Evolutionary conservation across 2,329 filamentous ascomycete genomes (phyloP).

Genomic region (Metarhizium rileyi): DNA sequence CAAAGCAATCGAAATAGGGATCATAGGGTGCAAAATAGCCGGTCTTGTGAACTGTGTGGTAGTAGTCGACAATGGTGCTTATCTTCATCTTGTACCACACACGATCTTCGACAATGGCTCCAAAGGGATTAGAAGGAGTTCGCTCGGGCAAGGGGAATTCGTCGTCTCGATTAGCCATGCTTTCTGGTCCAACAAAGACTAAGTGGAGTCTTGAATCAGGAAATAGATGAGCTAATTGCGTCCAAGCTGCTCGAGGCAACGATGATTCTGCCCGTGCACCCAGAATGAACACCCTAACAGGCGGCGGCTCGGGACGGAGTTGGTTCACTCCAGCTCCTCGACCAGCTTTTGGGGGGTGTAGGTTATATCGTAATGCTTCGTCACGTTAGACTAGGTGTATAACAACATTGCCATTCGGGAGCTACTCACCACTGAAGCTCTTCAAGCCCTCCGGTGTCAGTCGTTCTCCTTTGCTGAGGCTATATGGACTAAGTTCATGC

Average conservation of each 20-base stretch:
- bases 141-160: constrained; percentile 87
- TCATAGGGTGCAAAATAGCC: constrained; percentile 90
- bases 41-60: constrained; percentile 88
- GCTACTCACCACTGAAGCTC: constrained; percentile 72
- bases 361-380: constrained; percentile 77
- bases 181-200: constrained; percentile 91
- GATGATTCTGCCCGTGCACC: constrained; percentile 97
- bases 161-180: constrained; percentile 85
- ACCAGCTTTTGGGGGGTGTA: constrained; percentile 78
- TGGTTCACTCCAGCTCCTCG: constrained; percentile 66
- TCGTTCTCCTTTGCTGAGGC: constrained; percentile 61
- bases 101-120: constrained; percentile 86
- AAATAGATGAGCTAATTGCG: constrained; percentile 90
- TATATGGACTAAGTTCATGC: constrained; percentile 91
- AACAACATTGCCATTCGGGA: neutral
- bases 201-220: constrained; percentile 84
- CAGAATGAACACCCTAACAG: constrained; percentile 84
- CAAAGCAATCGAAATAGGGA: constrained; percentile 96
- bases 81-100: constrained; percentile 89
- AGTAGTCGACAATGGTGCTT: constrained; percentile 95
- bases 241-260: constrained; percentile 85
- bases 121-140: constrained; percentile 80
- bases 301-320: constrained; percentile 73
- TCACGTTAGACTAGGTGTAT: neutral
- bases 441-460: constrained; percentile 84